These are phyloP conservation scores for Erythrobasidium yunnanense DNA, from an alignment of 768 basidiomycete species.

Conservation along the genomic window DNA sequence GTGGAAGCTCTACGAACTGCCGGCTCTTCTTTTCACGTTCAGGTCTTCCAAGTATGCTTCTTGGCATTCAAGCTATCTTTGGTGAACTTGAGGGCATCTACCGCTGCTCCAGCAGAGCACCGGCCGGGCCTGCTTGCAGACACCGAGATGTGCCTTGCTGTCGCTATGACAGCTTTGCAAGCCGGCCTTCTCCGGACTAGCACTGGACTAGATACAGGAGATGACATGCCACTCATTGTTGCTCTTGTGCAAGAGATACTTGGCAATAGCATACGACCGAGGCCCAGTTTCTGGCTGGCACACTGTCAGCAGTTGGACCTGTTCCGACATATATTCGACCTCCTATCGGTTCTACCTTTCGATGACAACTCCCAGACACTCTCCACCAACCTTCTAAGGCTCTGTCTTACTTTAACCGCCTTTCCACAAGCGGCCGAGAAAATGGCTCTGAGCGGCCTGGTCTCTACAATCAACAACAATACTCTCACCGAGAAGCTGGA, in stretches of 20 bases:
- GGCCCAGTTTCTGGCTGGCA: constrained; percentile 66
- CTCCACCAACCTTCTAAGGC: constrained; percentile 63
- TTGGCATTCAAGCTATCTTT: background rate
- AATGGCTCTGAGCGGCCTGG: constrained; percentile 68
- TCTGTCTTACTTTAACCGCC: constrained; percentile 74
- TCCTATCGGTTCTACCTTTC: constrained; percentile 41
- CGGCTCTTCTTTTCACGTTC: background rate
- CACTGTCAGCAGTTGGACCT: constrained; percentile 70
- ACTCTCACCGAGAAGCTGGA: constrained; percentile 65
- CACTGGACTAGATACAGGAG: constrained; percentile 55
- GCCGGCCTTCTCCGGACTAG: constrained; percentile 52
- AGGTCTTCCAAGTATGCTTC: background rate
- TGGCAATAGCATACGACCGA: constrained; percentile 55
- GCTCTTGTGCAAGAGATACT: constrained; percentile 79
- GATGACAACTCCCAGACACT: constrained; percentile 46
- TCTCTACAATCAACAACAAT: constrained; percentile 74
- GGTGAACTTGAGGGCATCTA: background rate
- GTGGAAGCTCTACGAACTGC: background rate
- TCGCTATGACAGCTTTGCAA: constrained; percentile 55
- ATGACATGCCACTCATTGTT: constrained; percentile 67
- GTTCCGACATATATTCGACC: constrained; percentile 51
- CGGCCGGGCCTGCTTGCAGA: constrained; percentile 36
- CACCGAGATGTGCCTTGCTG: constrained; percentile 44
- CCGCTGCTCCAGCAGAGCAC: background rate
- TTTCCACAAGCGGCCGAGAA: constrained; percentile 68